A percentile compares a stretch with the other conserved stretches of the same genome.
Evolutionary conservation across 169 alveolate genomes (phyloP).

Genomic region (Blepharisma undulans): DNA sequence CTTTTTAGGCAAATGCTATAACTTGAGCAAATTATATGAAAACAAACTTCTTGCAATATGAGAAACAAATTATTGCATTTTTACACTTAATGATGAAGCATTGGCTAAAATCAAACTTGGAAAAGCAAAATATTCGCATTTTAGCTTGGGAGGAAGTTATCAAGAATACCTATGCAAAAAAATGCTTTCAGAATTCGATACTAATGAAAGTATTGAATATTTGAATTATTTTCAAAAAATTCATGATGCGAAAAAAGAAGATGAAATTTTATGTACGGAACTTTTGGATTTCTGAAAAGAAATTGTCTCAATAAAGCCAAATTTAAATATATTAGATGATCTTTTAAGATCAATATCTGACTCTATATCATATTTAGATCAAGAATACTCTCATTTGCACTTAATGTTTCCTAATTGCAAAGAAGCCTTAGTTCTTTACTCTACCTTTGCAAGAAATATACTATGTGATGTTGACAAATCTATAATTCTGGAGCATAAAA

Average conservation of each 20-base stretch:
- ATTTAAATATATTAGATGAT: background rate
- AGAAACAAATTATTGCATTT: slow-evolving; percentile 10
- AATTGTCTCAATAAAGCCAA: background rate
- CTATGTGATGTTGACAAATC: background rate
- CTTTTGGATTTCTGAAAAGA: background rate
- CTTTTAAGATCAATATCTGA: background rate
- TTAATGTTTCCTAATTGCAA: background rate
- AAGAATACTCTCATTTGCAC: background rate
- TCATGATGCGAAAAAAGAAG: background rate
- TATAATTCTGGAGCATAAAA: background rate
- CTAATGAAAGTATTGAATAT: background rate
- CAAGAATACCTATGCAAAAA: background rate
- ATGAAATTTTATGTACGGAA: background rate
- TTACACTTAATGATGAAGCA: background rate
- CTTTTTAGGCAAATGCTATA: background rate
- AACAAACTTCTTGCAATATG: background rate
- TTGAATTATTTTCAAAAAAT: background rate
- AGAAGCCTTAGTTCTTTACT: background rate
- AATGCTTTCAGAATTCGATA: background rate
- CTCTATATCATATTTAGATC: background rate
- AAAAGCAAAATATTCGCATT: background rate
- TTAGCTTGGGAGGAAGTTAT: background rate
- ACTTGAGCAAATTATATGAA: background rate
- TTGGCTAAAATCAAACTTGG: background rate
- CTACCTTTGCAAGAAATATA: background rate